phyloP scores from a whole-genome alignment of 2,329 filamentous ascomycete genomes.

The Alternaria gaisen region DNA sequence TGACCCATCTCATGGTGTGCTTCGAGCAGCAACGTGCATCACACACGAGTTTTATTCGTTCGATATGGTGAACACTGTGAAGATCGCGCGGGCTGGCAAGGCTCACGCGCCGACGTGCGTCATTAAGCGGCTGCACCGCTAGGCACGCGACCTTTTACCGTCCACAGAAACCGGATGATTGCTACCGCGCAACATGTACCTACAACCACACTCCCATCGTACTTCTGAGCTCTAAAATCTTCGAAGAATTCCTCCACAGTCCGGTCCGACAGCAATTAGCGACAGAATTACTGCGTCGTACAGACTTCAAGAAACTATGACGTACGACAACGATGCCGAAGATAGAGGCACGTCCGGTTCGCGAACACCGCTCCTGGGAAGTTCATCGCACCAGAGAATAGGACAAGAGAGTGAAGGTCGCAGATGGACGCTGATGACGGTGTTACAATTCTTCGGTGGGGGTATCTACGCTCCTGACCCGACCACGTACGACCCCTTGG shows the following conservation, averaged over 20 bases:
- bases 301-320: constrained; percentile 22
- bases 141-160: constrained; percentile 14
- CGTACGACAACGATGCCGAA: constrained; percentile 34
- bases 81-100: constrained; percentile 6
- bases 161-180: constrained; percentile 5
- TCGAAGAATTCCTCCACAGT: neutral
- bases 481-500: constrained; percentile 50
- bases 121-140: constrained; percentile 3
- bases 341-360: constrained; percentile 25
- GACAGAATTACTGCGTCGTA: neutral
- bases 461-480: constrained; percentile 46
- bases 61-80: neutral
- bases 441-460: constrained; percentile 44
- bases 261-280: constrained; percentile 11
- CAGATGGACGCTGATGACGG: constrained; percentile 14
- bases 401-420: constrained; percentile 5
- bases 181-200: constrained; percentile 1
- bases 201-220: neutral
- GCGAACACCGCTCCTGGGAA: constrained; percentile 32
- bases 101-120: constrained; percentile 9
- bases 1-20: neutral
- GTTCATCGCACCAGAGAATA: constrained; percentile 18
- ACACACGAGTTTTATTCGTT: neutral
- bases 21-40: constrained; percentile 2
- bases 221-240: neutral